These are phyloP conservation scores for Rhinocladiella mackenziei DNA, from an alignment of 2,329 filamentous ascomycete species.

Conservation along the genomic window DNA sequence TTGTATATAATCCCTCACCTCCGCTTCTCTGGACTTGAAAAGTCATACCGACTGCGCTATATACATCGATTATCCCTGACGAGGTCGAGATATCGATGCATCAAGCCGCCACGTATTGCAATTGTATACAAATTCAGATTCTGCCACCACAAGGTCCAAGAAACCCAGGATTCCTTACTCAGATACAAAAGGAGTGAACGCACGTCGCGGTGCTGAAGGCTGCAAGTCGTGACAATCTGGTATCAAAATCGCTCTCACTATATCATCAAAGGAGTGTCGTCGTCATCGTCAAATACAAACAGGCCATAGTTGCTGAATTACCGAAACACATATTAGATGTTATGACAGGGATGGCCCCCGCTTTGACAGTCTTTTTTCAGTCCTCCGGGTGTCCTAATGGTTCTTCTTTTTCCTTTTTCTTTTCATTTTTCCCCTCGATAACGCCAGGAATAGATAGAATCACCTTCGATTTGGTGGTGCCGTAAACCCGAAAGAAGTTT, in stretches of 20 bases:
- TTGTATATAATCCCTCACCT: too few species aligned
- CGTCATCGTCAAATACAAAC: too few species aligned
- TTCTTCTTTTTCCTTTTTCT: background rate
- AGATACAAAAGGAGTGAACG: too few species aligned
- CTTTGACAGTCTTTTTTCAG: background rate
- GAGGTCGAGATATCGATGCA: conserved; percentile 1
- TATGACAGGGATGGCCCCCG: conserved; percentile 1
- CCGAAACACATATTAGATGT: background rate
- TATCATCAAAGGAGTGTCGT: too few species aligned
- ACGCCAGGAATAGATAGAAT: conserved; percentile 5
- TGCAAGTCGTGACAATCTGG: too few species aligned
- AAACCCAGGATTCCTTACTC: too few species aligned
- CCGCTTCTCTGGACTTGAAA: too few species aligned
- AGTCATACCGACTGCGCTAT: conserved; percentile 54
- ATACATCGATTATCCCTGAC: conserved; percentile 7
- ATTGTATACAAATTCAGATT: too few species aligned
- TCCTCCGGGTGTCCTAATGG: too few species aligned
- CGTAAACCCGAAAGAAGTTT: conserved; percentile 8
- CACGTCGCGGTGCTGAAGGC: too few species aligned
- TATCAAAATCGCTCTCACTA: too few species aligned
- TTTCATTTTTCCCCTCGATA: background rate
- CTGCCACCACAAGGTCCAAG: too few species aligned
- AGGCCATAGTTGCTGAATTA: background rate
- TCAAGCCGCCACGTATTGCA: conserved; percentile 13
- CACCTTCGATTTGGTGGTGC: background rate